Base-by-base conservation (phyloP, 345 rosid genomes). In the Pseudoturritis turrita region DNA sequence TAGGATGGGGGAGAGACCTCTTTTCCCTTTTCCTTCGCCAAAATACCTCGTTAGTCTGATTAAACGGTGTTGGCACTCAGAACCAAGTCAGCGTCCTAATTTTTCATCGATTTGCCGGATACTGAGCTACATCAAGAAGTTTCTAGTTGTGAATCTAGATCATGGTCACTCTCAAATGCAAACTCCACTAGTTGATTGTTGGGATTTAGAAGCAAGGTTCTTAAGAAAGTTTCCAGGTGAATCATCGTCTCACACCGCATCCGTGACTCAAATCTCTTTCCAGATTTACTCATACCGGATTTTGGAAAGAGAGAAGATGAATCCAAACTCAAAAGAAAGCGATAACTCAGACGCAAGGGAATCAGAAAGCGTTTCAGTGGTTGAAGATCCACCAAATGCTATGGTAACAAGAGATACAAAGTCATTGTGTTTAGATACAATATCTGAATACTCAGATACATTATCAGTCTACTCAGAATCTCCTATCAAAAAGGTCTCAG, bases 1-100 rank as follows among this genome's bases (percentile, higher is more conserved):
- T 44, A 79, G 81, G 58, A 88, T 90, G 14, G 97, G 97, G 19
- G 99, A 86, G 74, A 84, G 96, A 81, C 99, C 97, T 62, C 80
- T 91, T 0, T 95, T 95, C 62, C 92, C 97, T 2, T 81, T 75
- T 53, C 73, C 84, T 65, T 85, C 88, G 7, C 96, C 93, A 0
- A 95, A 87, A 61, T 89, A 82, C 76, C 84, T 91, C 2, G 91
- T 87, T 28, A 83, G 81, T 75, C 56, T 95, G n/a, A 87, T 91
- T 1, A 95, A 86, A 77, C 85, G 65, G 22, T 94, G 97, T 65
- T 94, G 96, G 98, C 92, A 88, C 14, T 76, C 81, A 1, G 83
- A 84, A 51, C 94, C 97, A 7, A 75, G 66, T 17, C 78, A 77
- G 37, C 88, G 97, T 10, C 96, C 93, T 0, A 87, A 85, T 74